phyloP scores from a whole-genome alignment of 2,329 filamentous ascomycete genomes.

The Trichophaea hybrida region DNA sequence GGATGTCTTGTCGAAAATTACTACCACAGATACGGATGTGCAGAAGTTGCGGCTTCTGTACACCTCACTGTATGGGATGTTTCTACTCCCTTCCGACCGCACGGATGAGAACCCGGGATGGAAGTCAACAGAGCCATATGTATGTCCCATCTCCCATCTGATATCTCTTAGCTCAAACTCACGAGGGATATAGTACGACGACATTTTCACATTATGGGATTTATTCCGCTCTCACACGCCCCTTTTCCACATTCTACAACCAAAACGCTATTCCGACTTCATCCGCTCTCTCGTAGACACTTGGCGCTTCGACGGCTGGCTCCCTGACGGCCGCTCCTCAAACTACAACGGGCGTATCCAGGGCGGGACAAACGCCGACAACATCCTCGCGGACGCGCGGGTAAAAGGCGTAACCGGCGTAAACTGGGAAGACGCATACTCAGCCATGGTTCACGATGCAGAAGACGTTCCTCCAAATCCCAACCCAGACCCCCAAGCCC shows the following conservation, averaged over 20 bases:
- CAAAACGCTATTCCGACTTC: slow-evolving; percentile 47
- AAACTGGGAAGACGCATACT: slow-evolving; percentile 49
- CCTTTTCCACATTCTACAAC: slow-evolving; percentile 51
- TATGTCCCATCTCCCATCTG: background rate
- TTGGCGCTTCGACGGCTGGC: slow-evolving; percentile 49
- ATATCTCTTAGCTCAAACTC: background rate
- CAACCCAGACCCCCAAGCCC: slow-evolving; percentile 44
- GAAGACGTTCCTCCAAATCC: slow-evolving; percentile 41
- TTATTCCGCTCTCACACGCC: slow-evolving; percentile 50
- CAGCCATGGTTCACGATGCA: slow-evolving; percentile 52
- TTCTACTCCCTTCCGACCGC: slow-evolving; percentile 53
- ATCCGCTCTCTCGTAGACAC: slow-evolving; percentile 54
- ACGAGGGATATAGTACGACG: slow-evolving; percentile 39
- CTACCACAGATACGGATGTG: slow-evolving; percentile 41
- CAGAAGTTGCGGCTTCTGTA: slow-evolving; percentile 49
- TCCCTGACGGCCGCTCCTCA: slow-evolving; percentile 52
- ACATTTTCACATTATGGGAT: slow-evolving; percentile 58
- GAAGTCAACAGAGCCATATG: slow-evolving; percentile 48
- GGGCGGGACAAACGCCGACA: slow-evolving; percentile 56
- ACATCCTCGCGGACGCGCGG: slow-evolving; percentile 57
- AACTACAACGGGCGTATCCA: slow-evolving; percentile 57
- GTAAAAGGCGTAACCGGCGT: slow-evolving; percentile 52
- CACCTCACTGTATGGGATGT: slow-evolving; percentile 55
- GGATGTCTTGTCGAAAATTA: slow-evolving; percentile 49
- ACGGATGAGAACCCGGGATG: slow-evolving; percentile 57